phyloP scores from a whole-genome alignment of 371 early-diverging fungal genomes.

The Umbelopsis sp. region DNA sequence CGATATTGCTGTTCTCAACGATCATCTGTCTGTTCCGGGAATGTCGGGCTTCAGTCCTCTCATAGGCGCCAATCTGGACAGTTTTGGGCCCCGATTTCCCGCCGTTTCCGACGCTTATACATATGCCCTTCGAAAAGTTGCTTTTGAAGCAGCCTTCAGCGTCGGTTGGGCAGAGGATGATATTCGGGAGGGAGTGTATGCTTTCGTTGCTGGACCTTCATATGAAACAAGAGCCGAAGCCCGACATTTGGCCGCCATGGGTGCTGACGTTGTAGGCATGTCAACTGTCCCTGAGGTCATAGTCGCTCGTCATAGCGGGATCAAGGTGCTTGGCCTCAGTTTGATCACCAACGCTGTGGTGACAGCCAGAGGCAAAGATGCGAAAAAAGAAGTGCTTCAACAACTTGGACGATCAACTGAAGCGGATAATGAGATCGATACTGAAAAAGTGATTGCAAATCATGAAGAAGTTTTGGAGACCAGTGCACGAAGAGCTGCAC shows the following conservation, averaged over 20 bases:
- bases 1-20: slow-evolving; percentile 86
- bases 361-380: slow-evolving; percentile 65
- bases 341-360: slow-evolving; percentile 89
- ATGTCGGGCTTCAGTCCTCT: slow-evolving; percentile 83
- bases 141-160: slow-evolving; percentile 64
- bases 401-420: slow-evolving; percentile 46
- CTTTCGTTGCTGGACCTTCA: slow-evolving; percentile 87
- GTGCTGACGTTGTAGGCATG: slow-evolving; percentile 95
- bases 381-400: slow-evolving; percentile 58
- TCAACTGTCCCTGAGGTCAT: slow-evolving; percentile 95
- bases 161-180: slow-evolving; percentile 54
- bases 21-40: slow-evolving; percentile 88
- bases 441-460: slow-evolving; percentile 68
- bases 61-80: slow-evolving; percentile 81
- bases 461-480: slow-evolving; percentile 91
- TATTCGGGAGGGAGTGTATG: slow-evolving; percentile 84
- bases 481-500: slow-evolving; percentile 69
- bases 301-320: slow-evolving; percentile 90
- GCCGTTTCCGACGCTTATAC: slow-evolving; percentile 91
- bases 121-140: slow-evolving; percentile 74
- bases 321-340: slow-evolving; percentile 84
- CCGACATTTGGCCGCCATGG: slow-evolving; percentile 70
- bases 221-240: slow-evolving; percentile 93
- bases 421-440: slow-evolving; percentile 47
- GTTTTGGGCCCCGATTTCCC: slow-evolving; percentile 93